These are phyloP conservation scores for Leccinellum luteum DNA, from an alignment of 768 basidiomycete genomes.

Conservation along the genomic window DNA sequence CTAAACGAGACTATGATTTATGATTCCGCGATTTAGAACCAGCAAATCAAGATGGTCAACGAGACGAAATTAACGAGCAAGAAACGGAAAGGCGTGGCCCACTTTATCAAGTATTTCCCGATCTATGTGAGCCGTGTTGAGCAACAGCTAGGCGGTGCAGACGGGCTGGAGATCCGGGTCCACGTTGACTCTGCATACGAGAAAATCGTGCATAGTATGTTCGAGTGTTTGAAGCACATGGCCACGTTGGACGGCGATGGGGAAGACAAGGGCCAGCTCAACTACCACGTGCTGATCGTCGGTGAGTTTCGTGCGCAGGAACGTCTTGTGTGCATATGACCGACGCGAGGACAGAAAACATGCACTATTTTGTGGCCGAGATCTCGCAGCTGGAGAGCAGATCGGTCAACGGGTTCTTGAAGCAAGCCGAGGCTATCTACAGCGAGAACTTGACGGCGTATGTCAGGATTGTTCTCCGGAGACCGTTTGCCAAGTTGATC, in stretches of 20 bases:
- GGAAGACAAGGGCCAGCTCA: constrained; percentile 95
- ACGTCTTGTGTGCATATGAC: constrained; percentile 1
- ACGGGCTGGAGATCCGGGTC: constrained; percentile 72
- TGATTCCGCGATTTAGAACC: constrained; percentile 47
- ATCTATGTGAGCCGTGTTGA: constrained; percentile 83
- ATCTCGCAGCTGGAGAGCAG: constrained; percentile 66
- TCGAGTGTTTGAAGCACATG: constrained; percentile 91
- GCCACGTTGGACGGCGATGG: constrained; percentile 92
- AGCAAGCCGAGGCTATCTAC: constrained; percentile 78
- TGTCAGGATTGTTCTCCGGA: constrained; percentile 79
- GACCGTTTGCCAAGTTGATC: constrained; percentile 84
- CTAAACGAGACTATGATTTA: background rate
- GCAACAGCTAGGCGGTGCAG: constrained; percentile 73
- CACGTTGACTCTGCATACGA: constrained; percentile 84
- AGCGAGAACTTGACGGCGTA: constrained; percentile 88
- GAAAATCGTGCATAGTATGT: constrained; percentile 85
- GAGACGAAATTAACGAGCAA: constrained; percentile 88
- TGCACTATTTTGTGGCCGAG: constrained; percentile 91
- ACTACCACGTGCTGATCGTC: constrained; percentile 93
- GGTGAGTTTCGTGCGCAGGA: constrained; percentile 50
- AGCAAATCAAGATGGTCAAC: constrained; percentile 86
- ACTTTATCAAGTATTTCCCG: constrained; percentile 92
- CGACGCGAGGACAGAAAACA: constrained; percentile 67
- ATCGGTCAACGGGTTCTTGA: constrained; percentile 60
- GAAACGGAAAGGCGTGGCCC: constrained; percentile 88